Evolutionary conservation across 208 protist species (phyloP), one percentile per base, ranked within the genome.

Genomic region (Acanthamoeba healyi): DNA sequence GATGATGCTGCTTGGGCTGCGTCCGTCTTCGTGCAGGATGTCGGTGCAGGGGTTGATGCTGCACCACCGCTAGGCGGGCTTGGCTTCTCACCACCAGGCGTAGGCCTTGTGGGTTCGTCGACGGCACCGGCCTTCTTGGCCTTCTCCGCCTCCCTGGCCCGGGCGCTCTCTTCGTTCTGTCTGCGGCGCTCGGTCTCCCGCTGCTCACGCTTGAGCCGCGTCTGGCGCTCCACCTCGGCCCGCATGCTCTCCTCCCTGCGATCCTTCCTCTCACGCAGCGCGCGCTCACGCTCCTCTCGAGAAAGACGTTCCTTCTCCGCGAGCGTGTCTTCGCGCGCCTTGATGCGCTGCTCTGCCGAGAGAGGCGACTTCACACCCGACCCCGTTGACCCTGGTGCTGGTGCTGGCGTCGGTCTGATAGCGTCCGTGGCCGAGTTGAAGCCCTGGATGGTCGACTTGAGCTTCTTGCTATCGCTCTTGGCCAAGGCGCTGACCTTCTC

Each of bases 361-460:
- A 65, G 58, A 3, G 42, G n/a, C 74, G 17, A 22, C 51, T 56
- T 56, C 51, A 26, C 51, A 3, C 6, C 51, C 46, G 46, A 1
- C 7, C 10, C n/a, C n/a, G 54, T 12, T 26, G 26, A 67, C 22
- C 10, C 3, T 4, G 61, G 61, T 67, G 61, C 29, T 26, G 29
- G 17, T 67, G 26, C 61, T 67, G 19, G 26, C 22, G 29, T 0
- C 63, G 63, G 63, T 6, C 15, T 70, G 14, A 26, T 26, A 24
- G 14, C 7, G 19, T 7, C 14, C 7, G 61, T 24, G 61, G 26
- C 29, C 14, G 77, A 46, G 6, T 92, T 42, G 32, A 92, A 92
- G 51, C 87, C 87, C 38, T 92, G 87, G 29, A 92, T 92, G 36
- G 38, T 40, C 29, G 87, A 77, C 58, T 92, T 38, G 40, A 92